These are phyloP conservation scores for Didymella pomorum DNA, from an alignment of 2,329 filamentous ascomycete species.

Conservation along the genomic window DNA sequence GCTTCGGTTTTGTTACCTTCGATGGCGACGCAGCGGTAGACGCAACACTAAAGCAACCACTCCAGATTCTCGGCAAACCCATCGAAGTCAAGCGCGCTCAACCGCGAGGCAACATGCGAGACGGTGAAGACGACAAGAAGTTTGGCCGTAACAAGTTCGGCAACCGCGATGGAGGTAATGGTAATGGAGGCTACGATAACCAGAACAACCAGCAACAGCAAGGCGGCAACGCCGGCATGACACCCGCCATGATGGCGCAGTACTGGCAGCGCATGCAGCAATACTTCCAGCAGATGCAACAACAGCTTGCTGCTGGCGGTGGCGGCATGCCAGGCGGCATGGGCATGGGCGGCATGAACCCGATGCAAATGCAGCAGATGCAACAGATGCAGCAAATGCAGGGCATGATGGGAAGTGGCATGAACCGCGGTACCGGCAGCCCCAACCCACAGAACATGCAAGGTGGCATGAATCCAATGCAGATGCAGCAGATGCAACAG, in stretches of 20 bases:
- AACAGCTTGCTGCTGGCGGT: conserved; percentile 72
- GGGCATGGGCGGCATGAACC: conserved; percentile 68
- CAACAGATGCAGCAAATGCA: conserved; percentile 47
- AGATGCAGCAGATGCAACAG: conserved; percentile 72
- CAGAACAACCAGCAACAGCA: conserved; percentile 57
- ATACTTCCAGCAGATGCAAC: conserved; percentile 94
- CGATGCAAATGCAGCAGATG: conserved; percentile 54
- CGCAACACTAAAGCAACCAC: conserved; percentile 80
- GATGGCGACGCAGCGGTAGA: conserved; percentile 96
- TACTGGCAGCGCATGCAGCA: conserved; percentile 99
- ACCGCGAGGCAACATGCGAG: conserved; percentile 89
- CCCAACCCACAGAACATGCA: conserved; percentile 44
- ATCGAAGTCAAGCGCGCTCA: conserved; percentile 99
- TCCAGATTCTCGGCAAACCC: conserved; percentile 93
- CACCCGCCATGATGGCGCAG: conserved; percentile 95
- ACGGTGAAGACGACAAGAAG: conserved; percentile 76
- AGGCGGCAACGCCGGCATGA: conserved; percentile 70
- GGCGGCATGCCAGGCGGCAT: conserved; percentile 51
- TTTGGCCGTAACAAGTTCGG: conserved; percentile 51
- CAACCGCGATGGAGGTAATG: conserved; percentile 44
- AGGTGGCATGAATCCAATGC: conserved; percentile 73
- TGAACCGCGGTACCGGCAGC: conserved; percentile 44
- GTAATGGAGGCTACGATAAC: conserved; percentile 53
- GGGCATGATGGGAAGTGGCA: conserved; percentile 45
- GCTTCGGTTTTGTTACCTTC: conserved; percentile 98